Conservation (phyloP, 2,329 filamentous ascomycete species). For the Hymenoscyphus scutula region DNA sequence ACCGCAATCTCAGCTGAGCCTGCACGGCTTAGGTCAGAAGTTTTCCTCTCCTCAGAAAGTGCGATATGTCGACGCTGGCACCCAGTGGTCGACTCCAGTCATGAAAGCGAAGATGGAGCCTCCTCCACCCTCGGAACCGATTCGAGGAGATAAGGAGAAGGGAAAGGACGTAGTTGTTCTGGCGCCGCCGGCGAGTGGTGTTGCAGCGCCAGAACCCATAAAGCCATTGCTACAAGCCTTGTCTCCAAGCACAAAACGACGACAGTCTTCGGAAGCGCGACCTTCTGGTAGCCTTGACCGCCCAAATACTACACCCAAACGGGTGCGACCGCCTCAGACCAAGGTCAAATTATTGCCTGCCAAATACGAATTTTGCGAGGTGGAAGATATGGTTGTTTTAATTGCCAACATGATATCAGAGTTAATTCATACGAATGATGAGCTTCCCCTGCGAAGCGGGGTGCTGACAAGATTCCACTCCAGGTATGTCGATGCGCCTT, state of each 20-base stretch:
- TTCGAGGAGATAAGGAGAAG: conserved; percentile 11
- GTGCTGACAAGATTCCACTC: conserved; percentile 94
- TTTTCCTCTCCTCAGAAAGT: conserved; percentile 19
- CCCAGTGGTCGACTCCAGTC: conserved; percentile 32
- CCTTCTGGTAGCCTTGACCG: conserved; percentile 12
- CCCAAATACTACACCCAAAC: conserved; percentile 44
- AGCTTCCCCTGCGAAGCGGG: conserved; percentile 77
- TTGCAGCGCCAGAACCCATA: conserved; percentile 16
- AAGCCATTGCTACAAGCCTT: conserved; percentile 32
- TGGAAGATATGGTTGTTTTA: conserved; percentile 83
- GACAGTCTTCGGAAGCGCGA: conserved; percentile 28
- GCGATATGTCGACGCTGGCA: conserved; percentile 34
- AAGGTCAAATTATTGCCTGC: conserved; percentile 62
- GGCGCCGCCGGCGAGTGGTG: conserved; percentile 5
- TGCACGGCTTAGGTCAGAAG: conserved; percentile 14
- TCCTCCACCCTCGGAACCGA: conserved; percentile 9
- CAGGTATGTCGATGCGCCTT: conserved; percentile 56
- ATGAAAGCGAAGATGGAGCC: conserved; percentile 25
- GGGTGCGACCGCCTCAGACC: conserved; percentile 48
- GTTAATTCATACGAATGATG: conserved; percentile 89
- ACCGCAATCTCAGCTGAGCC: conserved; percentile 15
- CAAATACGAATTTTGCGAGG: conserved; percentile 76
- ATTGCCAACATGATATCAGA: conserved; percentile 96
- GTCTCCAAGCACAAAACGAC: conserved; percentile 37
- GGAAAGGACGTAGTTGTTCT: conserved; percentile 1